A percentile compares a stretch with the other conserved stretches of the same genome.
These are phyloP conservation scores for Monilinia fructigena DNA, from an alignment of 2,329 filamentous ascomycete species.

Conservation along the genomic window DNA sequence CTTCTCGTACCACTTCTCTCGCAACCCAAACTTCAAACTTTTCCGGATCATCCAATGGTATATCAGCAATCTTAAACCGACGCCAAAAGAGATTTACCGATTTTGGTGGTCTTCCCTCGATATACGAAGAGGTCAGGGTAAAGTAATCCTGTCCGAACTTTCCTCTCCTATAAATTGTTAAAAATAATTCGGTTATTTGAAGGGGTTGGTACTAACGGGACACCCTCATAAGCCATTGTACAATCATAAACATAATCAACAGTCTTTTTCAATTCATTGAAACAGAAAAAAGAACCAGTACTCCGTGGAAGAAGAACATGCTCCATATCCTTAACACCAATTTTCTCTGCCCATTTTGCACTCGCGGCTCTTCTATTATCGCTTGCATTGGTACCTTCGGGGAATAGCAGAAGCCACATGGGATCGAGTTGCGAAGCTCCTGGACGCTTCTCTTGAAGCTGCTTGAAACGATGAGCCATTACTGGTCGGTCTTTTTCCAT, in stretches of 20 bases:
- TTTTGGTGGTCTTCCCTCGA: conserved; percentile 84
- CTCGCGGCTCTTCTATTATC: conserved; percentile 69
- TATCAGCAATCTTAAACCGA: conserved; percentile 74
- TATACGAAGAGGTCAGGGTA: conserved; percentile 80
- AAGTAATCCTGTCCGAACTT: conserved; percentile 90
- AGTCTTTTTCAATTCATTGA: conserved; percentile 70
- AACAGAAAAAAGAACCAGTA: conserved; percentile 76
- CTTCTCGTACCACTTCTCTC: conserved; percentile 87
- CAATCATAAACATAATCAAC: conserved; percentile 89
- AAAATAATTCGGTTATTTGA: conserved; percentile 1
- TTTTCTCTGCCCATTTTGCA: conserved; percentile 73
- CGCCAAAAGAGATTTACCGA: conserved; percentile 98
- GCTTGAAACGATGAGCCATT: conserved; percentile 70
- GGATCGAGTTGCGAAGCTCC: conserved; percentile 64
- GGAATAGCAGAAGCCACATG: conserved; percentile 89
- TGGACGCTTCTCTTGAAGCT: conserved; percentile 59
- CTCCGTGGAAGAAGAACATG: conserved; percentile 76
- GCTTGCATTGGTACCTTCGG: conserved; percentile 82
- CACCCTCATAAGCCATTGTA: conserved; percentile 91
- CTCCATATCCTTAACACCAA: conserved; percentile 67
- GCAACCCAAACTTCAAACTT: conserved; percentile 84
- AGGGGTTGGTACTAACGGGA: conserved; percentile 62
- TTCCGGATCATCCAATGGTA: conserved; percentile 72
- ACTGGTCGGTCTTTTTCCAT: conserved; percentile 77
- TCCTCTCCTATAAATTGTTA: conserved; percentile 49